phyloP scores from a whole-genome alignment of 1,284 basidiomycete species.

The Lentinula novae-zelandiae region DNA sequence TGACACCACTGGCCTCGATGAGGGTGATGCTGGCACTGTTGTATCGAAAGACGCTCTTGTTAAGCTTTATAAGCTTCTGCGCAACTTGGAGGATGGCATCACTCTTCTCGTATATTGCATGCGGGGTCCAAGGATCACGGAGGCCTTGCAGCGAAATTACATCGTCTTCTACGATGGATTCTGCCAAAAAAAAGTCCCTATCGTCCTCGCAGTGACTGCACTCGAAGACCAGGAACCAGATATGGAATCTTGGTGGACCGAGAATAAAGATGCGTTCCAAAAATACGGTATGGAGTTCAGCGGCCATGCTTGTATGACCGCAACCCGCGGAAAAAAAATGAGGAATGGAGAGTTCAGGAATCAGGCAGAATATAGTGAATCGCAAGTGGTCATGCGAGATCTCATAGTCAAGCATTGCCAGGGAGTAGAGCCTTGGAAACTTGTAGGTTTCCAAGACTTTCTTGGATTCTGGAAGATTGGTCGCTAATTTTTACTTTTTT shows the following conservation, averaged over 20 bases:
- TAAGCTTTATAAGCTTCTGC: slow-evolving; percentile 30
- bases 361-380: slow-evolving; percentile 18
- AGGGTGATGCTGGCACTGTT: slow-evolving; percentile 27
- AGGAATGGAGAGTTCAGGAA: slow-evolving; percentile 13
- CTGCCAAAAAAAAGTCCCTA: slow-evolving; percentile 30
- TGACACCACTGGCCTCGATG: slow-evolving; percentile 39
- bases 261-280: slow-evolving; percentile 28
- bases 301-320: slow-evolving; percentile 37
- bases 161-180: slow-evolving; percentile 31
- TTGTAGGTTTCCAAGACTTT: not conserved
- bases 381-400: not conserved
- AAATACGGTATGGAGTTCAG: slow-evolving; percentile 27
- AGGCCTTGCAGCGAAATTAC: slow-evolving; percentile 32
- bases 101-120: slow-evolving; percentile 38
- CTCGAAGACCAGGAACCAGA: slow-evolving; percentile 29
- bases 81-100: slow-evolving; percentile 29
- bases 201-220: slow-evolving; percentile 35
- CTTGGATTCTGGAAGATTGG: not conserved
- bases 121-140: slow-evolving; percentile 31
- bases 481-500: not conserved
- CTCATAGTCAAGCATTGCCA: not conserved
- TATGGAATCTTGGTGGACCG: slow-evolving; percentile 38
- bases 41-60: slow-evolving; percentile 27
- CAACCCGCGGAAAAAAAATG: slow-evolving; percentile 21
- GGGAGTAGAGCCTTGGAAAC: not conserved